phyloP scores from a whole-genome alignment of 1,284 basidiomycete genomes.

The Stereum hirsutum region DNA sequence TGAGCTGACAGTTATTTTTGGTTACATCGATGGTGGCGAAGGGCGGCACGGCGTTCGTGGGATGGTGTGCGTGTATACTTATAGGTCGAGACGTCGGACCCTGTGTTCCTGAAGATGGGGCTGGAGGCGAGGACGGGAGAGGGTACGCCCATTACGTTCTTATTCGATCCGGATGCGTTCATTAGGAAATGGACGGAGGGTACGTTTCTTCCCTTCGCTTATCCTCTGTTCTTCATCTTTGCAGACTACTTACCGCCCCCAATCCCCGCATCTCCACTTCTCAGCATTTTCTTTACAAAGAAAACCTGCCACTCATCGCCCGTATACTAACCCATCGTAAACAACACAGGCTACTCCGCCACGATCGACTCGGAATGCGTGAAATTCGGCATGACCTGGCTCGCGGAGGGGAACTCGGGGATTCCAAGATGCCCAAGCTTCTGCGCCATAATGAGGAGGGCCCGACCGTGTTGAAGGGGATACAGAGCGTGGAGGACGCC shows the following conservation, averaged over 20 bases:
- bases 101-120: slow-evolving; percentile 65
- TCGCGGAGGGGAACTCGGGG: slow-evolving; percentile 49
- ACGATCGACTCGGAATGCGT: slow-evolving; percentile 26
- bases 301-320: too few relatives aligned
- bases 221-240: too few relatives aligned
- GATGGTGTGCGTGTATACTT: too few relatives aligned
- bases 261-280: too few relatives aligned
- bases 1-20: too few relatives aligned
- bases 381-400: slow-evolving; percentile 44
- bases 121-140: slow-evolving; percentile 21
- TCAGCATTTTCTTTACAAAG: too few relatives aligned
- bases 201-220: too few relatives aligned
- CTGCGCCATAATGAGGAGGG: slow-evolving; percentile 63
- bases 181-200: slow-evolving; percentile 30
- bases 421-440: slow-evolving; percentile 59
- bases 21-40: too few relatives aligned
- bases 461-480: slow-evolving; percentile 62
- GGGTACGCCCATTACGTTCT: slow-evolving; percentile 39
- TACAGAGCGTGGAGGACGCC: slow-evolving; percentile 61
- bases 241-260: too few relatives aligned
- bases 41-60: too few relatives aligned
- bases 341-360: too few relatives aligned
- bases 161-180: slow-evolving; percentile 40
- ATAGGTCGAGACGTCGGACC: slow-evolving; percentile 56
- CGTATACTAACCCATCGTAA: too few relatives aligned